A percentile compares a stretch with the other conserved stretches of the same genome.
Conservation (phyloP, 2,329 filamentous ascomycete species). For the Dactylellina sp. region DNA sequence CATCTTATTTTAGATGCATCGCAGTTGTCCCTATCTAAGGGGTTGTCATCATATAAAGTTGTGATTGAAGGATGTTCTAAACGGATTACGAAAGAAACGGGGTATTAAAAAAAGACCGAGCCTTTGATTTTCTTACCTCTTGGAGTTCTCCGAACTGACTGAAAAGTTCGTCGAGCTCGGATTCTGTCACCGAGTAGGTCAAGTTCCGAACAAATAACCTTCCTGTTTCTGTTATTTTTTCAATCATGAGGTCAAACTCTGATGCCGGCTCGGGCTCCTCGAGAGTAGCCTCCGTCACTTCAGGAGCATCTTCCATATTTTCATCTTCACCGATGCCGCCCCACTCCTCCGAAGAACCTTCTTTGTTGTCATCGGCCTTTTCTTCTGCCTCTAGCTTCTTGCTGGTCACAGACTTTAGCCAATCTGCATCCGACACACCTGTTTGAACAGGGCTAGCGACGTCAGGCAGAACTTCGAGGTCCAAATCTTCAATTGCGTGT, state of each 20-base stretch:
- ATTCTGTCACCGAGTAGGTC: conserved; percentile 80
- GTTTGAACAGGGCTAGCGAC: conserved; percentile 18
- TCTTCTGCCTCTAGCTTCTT: conserved; percentile 78
- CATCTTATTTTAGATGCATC: conserved; percentile 72
- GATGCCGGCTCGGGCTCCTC: conserved; percentile 63
- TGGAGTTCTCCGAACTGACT: conserved; percentile 78
- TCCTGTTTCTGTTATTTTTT: conserved; percentile 76
- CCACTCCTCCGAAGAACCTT: conserved; percentile 42
- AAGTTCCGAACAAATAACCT: conserved; percentile 91
- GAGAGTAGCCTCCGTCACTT: conserved; percentile 56
- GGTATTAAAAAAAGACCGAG: conserved; percentile 13
- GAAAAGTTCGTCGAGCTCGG: conserved; percentile 80
- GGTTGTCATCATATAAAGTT: conserved; percentile 82
- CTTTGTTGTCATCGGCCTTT: conserved; percentile 47
- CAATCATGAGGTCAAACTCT: conserved; percentile 65
- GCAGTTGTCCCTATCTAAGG: conserved; percentile 98
- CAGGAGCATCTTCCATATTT: conserved; percentile 57
- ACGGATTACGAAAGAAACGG: conserved; percentile 41
- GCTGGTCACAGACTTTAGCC: conserved; percentile 89
- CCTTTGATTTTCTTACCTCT: conserved; percentile 76
- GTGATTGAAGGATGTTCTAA: background rate
- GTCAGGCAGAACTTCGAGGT: conserved; percentile 42
- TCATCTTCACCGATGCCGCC: conserved; percentile 57
- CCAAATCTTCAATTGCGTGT: conserved; percentile 13
- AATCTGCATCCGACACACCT: conserved; percentile 76